Percentiles rank a stretch among this genome's conserved stretches.
Evolutionary conservation across 140 eudicot genomes (phyloP).

Genomic region (Flaveria floridana): DNA sequence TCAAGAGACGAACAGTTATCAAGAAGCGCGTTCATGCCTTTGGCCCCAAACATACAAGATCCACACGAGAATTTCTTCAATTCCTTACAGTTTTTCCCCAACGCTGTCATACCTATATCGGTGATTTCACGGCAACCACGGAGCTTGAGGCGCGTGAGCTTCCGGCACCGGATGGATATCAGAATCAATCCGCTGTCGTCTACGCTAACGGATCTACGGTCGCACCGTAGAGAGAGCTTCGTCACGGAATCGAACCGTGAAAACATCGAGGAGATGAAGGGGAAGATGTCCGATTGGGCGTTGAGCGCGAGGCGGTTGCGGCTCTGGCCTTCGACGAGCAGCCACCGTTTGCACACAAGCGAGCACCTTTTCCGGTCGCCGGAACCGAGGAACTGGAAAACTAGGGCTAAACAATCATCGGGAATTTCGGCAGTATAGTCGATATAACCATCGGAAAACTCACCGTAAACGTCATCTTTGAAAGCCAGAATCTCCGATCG

Average conservation of each 20-base stretch:
- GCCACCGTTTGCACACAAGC: slow-evolving; percentile 62
- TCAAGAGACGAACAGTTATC: slow-evolving; percentile 49
- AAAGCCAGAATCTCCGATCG: slow-evolving; percentile 28
- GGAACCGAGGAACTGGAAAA: slow-evolving; percentile 55
- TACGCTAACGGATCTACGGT: slow-evolving; percentile 57
- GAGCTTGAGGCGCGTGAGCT: slow-evolving; percentile 65
- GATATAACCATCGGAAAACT: slow-evolving; percentile 9
- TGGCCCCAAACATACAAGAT: slow-evolving; percentile 64
- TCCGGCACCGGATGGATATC: slow-evolving; percentile 54
- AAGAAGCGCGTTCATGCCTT: slow-evolving; percentile 73
- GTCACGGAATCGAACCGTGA: slow-evolving; percentile 63
- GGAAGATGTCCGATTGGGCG: slow-evolving; percentile 48
- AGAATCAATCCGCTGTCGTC: slow-evolving; percentile 50
- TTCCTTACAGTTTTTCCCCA: slow-evolving; percentile 45
- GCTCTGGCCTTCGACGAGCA: slow-evolving; percentile 61
- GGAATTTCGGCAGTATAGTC: slow-evolving; percentile 60
- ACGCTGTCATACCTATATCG: slow-evolving; percentile 56
- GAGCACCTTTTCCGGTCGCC: slow-evolving; percentile 67
- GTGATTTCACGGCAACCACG: slow-evolving; percentile 72
- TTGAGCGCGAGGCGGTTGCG: slow-evolving; percentile 67
- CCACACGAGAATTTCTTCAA: slow-evolving; percentile 71
- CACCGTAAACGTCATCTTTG: slow-evolving; percentile 12
- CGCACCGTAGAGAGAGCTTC: slow-evolving; percentile 73
- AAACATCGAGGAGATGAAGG: slow-evolving; percentile 43
- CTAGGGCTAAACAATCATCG: slow-evolving; percentile 68